Conservation (phyloP, 73 alveolate species). For the Paramecium tetraurelia region DNA sequence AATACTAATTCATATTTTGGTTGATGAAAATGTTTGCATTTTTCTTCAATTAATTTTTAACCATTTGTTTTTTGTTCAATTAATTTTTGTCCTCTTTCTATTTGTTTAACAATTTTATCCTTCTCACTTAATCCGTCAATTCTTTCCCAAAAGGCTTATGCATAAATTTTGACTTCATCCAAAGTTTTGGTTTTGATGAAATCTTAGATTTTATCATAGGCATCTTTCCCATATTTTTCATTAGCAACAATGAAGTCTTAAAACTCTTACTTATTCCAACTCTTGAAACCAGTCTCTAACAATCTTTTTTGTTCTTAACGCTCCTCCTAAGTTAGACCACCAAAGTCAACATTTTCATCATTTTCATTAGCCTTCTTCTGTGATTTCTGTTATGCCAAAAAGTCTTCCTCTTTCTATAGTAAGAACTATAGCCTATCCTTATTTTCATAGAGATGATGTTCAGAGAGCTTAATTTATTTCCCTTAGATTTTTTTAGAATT, state of each 20-base stretch:
- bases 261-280: slow-evolving; percentile 81
- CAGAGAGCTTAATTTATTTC: slow-evolving; percentile 73
- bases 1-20: slow-evolving; percentile 57
- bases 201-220: slow-evolving; percentile 67
- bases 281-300: slow-evolving; percentile 76
- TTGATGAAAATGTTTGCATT: slow-evolving; percentile 64
- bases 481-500: slow-evolving; percentile 64
- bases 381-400: slow-evolving; percentile 1
- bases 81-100: slow-evolving; percentile 89
- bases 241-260: slow-evolving; percentile 76
- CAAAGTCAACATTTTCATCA: slow-evolving; percentile 63
- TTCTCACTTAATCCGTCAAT: slow-evolving; percentile 89
- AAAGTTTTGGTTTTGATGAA: slow-evolving; percentile 79
- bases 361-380: background rate
- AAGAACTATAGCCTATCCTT: slow-evolving; percentile 73
- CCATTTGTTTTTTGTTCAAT: slow-evolving; percentile 64
- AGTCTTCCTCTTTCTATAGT: slow-evolving; percentile 74
- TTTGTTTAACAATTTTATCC: slow-evolving; percentile 82
- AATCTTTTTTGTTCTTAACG: slow-evolving; percentile 71
- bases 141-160: slow-evolving; percentile 91
- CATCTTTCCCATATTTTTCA: slow-evolving; percentile 75
- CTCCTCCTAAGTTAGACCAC: slow-evolving; percentile 74
- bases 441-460: slow-evolving; percentile 75
- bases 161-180: slow-evolving; percentile 84
- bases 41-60: slow-evolving; percentile 75